These are phyloP conservation scores for Teunomyces lycoperdinae DNA, from an alignment of 805 yeast species.

Conservation along the genomic window DNA sequence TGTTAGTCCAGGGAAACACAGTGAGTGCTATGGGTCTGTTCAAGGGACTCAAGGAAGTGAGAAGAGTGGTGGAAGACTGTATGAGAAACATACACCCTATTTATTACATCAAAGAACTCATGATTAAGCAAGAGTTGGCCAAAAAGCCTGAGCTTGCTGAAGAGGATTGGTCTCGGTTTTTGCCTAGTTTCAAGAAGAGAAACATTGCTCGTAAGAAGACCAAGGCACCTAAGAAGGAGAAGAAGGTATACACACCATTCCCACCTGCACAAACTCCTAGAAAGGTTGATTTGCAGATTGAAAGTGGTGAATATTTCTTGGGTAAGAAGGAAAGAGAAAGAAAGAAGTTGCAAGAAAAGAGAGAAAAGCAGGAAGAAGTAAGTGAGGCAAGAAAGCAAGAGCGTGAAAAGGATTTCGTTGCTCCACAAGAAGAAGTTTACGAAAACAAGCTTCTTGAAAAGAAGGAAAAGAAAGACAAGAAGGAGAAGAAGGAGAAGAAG, in stretches of 20 bases:
- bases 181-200: constrained; percentile 95
- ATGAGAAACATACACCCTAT: constrained; percentile 98
- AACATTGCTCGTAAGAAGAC: constrained; percentile 93
- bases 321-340: constrained; percentile 78
- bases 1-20: constrained; percentile 95
- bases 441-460: constrained; percentile 35
- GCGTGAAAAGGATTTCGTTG: constrained; percentile 73
- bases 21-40: constrained; percentile 96
- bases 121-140: constrained; percentile 94
- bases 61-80: constrained; percentile 96
- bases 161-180: constrained; percentile 95
- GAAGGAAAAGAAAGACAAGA: constrained; percentile 26
- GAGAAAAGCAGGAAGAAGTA: constrained; percentile 71
- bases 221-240: constrained; percentile 58
- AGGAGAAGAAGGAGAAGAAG: constrained; percentile 23
- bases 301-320: constrained; percentile 96
- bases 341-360: constrained; percentile 71
- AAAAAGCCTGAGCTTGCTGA: constrained; percentile 92
- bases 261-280: constrained; percentile 97
- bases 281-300: constrained; percentile 95
- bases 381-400: constrained; percentile 64
- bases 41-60: constrained; percentile 85
- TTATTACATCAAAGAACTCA: constrained; percentile 92
- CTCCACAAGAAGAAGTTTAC: constrained; percentile 75
- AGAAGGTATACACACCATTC: constrained; percentile 94